phyloP scores from a whole-genome alignment of 495 filamentous ascomycete genomes.

The Penicillium pulvis region DNA sequence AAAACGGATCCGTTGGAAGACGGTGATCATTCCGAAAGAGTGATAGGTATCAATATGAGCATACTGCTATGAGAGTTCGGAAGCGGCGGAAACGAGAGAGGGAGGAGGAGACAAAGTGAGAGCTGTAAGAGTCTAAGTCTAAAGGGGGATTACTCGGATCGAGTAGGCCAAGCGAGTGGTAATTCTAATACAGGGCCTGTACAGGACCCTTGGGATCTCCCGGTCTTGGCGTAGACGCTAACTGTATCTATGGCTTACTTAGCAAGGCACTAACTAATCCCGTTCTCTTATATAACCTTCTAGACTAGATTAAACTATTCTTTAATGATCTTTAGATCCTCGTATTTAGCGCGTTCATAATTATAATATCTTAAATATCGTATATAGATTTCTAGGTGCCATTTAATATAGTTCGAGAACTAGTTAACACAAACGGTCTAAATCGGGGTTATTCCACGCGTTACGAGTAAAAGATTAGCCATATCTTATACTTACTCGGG shows the following conservation, averaged over 20 bases:
- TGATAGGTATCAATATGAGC: background rate
- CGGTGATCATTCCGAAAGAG: constrained; percentile 7
- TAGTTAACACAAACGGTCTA: too few species aligned
- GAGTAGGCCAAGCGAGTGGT: background rate
- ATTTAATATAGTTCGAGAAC: too few species aligned
- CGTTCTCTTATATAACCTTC: too few species aligned
- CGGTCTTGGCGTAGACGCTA: constrained; percentile 13
- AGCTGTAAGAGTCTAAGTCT: background rate
- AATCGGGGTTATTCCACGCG: too few species aligned
- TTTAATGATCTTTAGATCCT: too few species aligned
- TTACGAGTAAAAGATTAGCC: too few species aligned
- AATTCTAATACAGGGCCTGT: background rate
- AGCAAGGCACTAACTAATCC: background rate
- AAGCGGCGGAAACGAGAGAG: background rate
- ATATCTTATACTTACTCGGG: too few species aligned
- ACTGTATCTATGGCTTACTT: constrained; percentile 3
- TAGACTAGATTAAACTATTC: too few species aligned
- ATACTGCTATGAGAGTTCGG: background rate
- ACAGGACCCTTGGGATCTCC: constrained; percentile 10
- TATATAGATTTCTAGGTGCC: too few species aligned
- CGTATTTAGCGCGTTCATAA: too few species aligned
- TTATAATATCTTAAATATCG: too few species aligned
- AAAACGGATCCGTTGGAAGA: constrained; percentile 13
- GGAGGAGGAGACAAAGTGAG: background rate
- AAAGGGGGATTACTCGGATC: background rate